Conservation (phyloP, 2,329 filamentous ascomycete genomes). For the Ascosphaera aggregata region DNA sequence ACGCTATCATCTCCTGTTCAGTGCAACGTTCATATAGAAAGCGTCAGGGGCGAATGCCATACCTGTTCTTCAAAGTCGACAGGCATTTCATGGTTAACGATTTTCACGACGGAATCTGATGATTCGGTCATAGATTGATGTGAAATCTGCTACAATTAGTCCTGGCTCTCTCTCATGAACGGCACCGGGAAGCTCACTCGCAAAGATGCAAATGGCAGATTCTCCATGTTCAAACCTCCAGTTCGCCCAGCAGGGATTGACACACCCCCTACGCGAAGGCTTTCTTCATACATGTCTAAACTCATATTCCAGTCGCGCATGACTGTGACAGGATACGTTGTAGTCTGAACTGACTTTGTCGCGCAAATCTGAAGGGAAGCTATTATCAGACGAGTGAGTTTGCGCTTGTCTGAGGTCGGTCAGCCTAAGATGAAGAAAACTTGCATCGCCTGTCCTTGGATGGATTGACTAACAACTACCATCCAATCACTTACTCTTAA, state of each 20-base stretch:
- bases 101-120: neutral
- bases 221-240: too few relatives aligned
- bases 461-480: too few relatives aligned
- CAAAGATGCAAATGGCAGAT: too few relatives aligned
- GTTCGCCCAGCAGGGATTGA: too few relatives aligned
- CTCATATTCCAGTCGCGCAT: neutral
- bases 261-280: neutral
- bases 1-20: neutral
- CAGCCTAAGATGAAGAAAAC: too few relatives aligned
- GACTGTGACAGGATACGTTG: too few relatives aligned
- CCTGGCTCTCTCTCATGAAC: neutral
- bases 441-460: too few relatives aligned
- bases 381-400: too few relatives aligned
- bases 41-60: neutral
- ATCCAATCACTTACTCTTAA: too few relatives aligned
- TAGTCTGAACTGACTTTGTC: too few relatives aligned
- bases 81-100: neutral
- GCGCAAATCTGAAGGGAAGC: too few relatives aligned
- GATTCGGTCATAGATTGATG: neutral
- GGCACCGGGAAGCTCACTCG: neutral
- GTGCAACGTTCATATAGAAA: neutral
- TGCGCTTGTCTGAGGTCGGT: too few relatives aligned
- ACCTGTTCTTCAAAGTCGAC: neutral
- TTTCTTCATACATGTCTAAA: neutral
- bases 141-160: neutral